These are phyloP conservation scores for Geranium brycei DNA, from an alignment of 345 rosid species.

Conservation along the genomic window DNA sequence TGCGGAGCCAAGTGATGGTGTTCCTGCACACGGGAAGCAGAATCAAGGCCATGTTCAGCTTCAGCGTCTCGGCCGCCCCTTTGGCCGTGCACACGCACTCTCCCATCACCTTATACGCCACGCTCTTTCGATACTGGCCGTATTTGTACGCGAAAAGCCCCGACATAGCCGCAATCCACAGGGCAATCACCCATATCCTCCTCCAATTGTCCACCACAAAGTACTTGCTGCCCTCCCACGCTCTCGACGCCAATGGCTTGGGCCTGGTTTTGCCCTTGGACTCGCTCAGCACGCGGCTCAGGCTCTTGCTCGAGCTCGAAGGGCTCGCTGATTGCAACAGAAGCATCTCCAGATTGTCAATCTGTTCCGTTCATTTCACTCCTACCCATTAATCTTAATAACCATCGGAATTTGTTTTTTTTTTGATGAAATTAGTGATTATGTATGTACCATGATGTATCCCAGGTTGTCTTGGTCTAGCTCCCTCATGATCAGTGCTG, in stretches of 20 bases:
- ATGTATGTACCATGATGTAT: constrained; percentile 49
- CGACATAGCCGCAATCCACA: constrained; percentile 47
- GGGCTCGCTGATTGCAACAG: constrained; percentile 66
- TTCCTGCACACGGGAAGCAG: constrained; percentile 70
- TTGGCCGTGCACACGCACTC: constrained; percentile 72
- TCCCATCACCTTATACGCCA: constrained; percentile 52
- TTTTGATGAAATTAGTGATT: not conserved
- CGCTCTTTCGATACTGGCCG: constrained; percentile 43
- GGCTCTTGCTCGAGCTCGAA: constrained; percentile 54
- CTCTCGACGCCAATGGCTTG: constrained; percentile 30
- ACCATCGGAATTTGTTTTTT: too few species aligned
- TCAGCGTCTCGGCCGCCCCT: constrained; percentile 76
- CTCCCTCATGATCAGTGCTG: constrained; percentile 80
- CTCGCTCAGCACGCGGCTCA: constrained; percentile 71
- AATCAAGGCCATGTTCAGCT: constrained; percentile 85
- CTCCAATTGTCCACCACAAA: constrained; percentile 73
- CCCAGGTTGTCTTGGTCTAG: constrained; percentile 67
- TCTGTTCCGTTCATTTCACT: constrained; percentile 20
- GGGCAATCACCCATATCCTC: constrained; percentile 61
- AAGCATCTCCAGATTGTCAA: constrained; percentile 53
- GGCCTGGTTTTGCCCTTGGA: constrained; percentile 48
- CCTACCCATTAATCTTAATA: too few species aligned
- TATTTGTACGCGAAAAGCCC: constrained; percentile 68
- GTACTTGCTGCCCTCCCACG: constrained; percentile 35
- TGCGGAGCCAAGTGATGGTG: constrained; percentile 84